Base-by-base conservation (phyloP, 495 filamentous ascomycete species). In the Pseudevernia furfuracea region DNA sequence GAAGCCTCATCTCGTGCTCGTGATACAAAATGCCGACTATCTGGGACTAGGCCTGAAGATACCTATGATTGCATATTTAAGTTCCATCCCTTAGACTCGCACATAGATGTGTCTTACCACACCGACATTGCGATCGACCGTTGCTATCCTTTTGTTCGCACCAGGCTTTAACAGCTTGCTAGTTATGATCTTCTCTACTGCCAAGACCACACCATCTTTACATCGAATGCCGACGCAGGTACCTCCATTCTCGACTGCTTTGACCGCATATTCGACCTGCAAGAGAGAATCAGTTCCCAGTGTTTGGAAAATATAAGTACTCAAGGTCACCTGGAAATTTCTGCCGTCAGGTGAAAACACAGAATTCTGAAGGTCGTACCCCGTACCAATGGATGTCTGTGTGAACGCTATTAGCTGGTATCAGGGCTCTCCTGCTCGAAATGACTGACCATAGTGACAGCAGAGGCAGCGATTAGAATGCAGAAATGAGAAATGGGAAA, bases 301-400 rank as follows among this genome's bases (percentile, higher is more conserved):
- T 28, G 15, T 19, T 17, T 57, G n/a, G 5, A 46, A 25, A 43
- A 11, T 39, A 25, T 21, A 19, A 57, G 17, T 30, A 5, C 19
- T 53, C 39, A 34, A 34, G 10, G 11, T 48, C 76, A 87, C 86
- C 78, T 98, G 94, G 76, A 98, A 98, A 78, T 98, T 98, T 68
- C 94, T 87, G 75, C 94, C 94, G 80, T 98, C 94, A 63, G 94
- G 94, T 43, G 92, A 97, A 82, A 97, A 98, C 78, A 97, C 92
- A 71, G 95, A 97, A 83, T 98, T 98, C 71, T 90, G 89, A 74
- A 98, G 89, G 85, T 98, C 94, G 79, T 98, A 98, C 72, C 94
- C 94, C 71, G 94, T 98, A 74, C 94, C 94, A 86, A 98, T 98
- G 71, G 94, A 98, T 72, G 94, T 98, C 94, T 97, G 8, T 53